Percentiles rank a stretch among this genome's conserved stretches.
phyloP scores from a whole-genome alignment of 768 basidiomycete genomes.

The Tubosaeta brunneosetosa region DNA sequence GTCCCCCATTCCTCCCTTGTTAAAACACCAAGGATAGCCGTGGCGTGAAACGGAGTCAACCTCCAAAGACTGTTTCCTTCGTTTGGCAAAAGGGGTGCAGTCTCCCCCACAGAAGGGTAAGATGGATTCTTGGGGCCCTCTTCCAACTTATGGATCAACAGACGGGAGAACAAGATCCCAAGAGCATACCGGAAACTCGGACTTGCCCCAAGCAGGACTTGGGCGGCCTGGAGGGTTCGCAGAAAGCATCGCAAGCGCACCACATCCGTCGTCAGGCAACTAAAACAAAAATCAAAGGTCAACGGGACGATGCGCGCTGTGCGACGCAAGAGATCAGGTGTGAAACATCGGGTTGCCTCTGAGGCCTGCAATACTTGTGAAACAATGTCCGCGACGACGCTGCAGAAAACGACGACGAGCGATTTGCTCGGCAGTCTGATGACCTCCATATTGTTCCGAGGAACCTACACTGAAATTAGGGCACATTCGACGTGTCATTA shows the following conservation, averaged over 20 bases:
- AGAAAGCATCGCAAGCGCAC: conserved; percentile 38
- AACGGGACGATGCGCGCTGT: conserved; percentile 37
- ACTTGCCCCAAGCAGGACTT: conserved; percentile 20
- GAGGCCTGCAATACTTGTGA: conserved; percentile 39
- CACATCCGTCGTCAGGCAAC: conserved; percentile 30
- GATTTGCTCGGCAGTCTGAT: conserved; percentile 36
- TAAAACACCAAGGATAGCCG: conserved; percentile 36
- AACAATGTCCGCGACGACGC: conserved; percentile 42
- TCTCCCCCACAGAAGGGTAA: conserved; percentile 8
- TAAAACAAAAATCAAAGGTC: conserved; percentile 41
- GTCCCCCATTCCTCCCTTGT: conserved; percentile 37
- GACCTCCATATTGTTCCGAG: conserved; percentile 31
- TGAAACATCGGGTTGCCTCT: conserved; percentile 44
- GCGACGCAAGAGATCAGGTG: conserved; percentile 44
- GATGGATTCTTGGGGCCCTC: conserved; percentile 33
- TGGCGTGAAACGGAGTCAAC: conserved; percentile 29
- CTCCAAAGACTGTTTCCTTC: conserved; percentile 25
- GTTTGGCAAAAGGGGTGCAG: conserved; percentile 21
- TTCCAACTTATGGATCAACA: conserved; percentile 38
- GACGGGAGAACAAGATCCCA: conserved; percentile 26
- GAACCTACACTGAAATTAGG: conserved; percentile 29
- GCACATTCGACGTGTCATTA: not conserved
- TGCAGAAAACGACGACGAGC: conserved; percentile 45
- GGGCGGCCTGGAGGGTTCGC: conserved; percentile 35
- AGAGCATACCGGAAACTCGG: conserved; percentile 27